Base-by-base conservation (phyloP, 2,329 filamentous ascomycete species). In the Cucurbitaria berberidis region DNA sequence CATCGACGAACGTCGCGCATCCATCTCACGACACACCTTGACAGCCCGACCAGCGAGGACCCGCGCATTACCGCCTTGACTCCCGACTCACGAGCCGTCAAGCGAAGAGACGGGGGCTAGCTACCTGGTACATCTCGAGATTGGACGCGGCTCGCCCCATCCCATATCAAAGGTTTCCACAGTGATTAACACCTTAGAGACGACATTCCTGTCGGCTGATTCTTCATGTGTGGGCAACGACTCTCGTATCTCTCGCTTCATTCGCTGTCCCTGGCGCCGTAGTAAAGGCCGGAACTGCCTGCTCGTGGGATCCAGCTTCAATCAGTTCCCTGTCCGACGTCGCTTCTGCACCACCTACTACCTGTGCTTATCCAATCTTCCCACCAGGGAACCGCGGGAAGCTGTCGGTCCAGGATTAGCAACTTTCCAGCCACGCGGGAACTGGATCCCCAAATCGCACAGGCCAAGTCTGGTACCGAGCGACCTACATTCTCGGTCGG, bases 381-480 rank as follows among this genome's bases (percentile, higher is more conserved):
- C 38, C 55, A 49, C 53, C 53, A 43, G 42, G 16, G 53, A n/a
- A n/a, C 54, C 58, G 62, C 49, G 44, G 60, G 43, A 61, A 56
- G 46, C 55, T 59, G 56, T 57, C 53, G 58, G 57, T 47, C 54
- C 53, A 64, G 59, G 55, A 44, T 62, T 55, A 48, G 56, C 46
- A 56, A 41, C 41, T 55, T 50, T 51, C 59, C 59, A 62, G 59
- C 59, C 53, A 62, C 52, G 45, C 59, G 59, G 62, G 53, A 53
- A 52, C 51, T 57, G 55, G 63, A 66, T 59, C 65, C 62, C 59
- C 55, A 44, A 41, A 53, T 59, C 30, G 58, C 60, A 61, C 51
- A 60, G 51, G 54, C 53, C 58, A 56, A 48, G 49, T 43, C 55
- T 41, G 50, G 55, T 53, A 57, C 48, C 55, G 47, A 60, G 51